phyloP scores from a whole-genome alignment of 352 stramenopile species.

The Achlya hypogyna region DNA sequence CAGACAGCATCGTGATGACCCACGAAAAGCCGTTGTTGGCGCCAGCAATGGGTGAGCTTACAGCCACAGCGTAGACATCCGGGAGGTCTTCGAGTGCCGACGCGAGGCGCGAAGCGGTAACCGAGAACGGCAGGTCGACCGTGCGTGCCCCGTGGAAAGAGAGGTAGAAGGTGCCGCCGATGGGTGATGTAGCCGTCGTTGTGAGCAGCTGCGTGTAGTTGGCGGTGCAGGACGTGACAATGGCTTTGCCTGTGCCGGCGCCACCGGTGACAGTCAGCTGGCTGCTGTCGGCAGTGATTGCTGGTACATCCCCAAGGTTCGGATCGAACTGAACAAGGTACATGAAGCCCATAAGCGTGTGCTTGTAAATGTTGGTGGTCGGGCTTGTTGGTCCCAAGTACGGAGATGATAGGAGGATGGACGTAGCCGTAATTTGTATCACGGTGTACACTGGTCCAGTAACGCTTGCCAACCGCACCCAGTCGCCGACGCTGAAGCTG shows the following conservation, averaged over 20 bases:
- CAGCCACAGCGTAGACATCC: conserved; percentile 61
- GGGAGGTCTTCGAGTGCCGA: conserved; percentile 56
- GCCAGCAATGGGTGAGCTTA: conserved; percentile 28
- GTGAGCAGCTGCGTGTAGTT: conserved; percentile 68
- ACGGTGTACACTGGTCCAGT: conserved; percentile 84
- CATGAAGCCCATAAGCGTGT: conserved; percentile 49
- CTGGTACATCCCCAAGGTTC: conserved; percentile 56
- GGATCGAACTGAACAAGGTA: conserved; percentile 69
- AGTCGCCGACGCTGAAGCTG: conserved; percentile 79
- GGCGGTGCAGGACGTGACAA: conserved; percentile 79
- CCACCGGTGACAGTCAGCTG: conserved; percentile 32
- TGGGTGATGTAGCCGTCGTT: conserved; percentile 34
- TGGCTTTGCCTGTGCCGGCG: conserved; percentile 34
- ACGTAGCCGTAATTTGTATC: conserved; percentile 39
- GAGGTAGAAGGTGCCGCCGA: conserved; percentile 84
- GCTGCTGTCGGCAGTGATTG: conserved; percentile 42
- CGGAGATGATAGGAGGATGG: conserved; percentile 80
- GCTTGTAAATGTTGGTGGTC: conserved; percentile 74
- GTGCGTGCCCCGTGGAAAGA: conserved; percentile 62
- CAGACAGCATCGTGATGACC: conserved; percentile 78
- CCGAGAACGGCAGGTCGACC: conserved; percentile 58
- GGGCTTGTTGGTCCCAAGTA: conserved; percentile 57
- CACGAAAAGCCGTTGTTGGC: conserved; percentile 60
- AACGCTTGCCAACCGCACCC: conserved; percentile 83
- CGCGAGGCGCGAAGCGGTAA: conserved; percentile 36